Evolutionary conservation across 1,139 yeast genomes (phyloP), one percentile per base, ranked within the genome.

Genomic region (Candida sojae): DNA sequence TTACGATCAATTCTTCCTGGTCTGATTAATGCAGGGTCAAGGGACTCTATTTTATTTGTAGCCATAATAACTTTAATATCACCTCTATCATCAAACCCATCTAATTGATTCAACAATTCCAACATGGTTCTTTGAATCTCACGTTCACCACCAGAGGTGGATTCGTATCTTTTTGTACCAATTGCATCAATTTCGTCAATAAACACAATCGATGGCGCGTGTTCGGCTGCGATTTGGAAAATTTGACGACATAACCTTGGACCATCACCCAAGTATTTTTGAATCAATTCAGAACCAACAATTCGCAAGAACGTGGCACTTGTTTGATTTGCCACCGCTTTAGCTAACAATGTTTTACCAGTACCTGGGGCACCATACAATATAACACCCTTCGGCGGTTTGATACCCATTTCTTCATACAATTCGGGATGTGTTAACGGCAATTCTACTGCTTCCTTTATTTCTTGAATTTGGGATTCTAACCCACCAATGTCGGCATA

Each of bases 1-100:
- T 95, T 95, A 64, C 99, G 83, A 70, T 95, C 99, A 64, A 95
- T 93, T 79, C 99, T 87, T 43, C 99, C 99, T 0, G 99, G 99
- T 71, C 99, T 86, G 59, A 95, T 91, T 64, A 93, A 81, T 6
- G 99, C 99, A 6, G 99, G 99, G 69, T 95, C 99, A 61, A 95
- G 79, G 28, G 91, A 82, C 69, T 93, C 99, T 60, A 93, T 92
- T 67, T 87, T 92, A 71, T 95, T 95, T 13, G 99, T 95, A 21
- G 99, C 99, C 99, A 95, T 93, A 55, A 95, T 91, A 39, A 95
- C 99, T 76, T 95, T 95, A 56, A 95, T 96, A 64, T 93, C 99
- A 47, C 98, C 98, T 63, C 98, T 82, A 68, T 92, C 98, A 66
- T 95, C 99, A 66, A 95, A 95, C 39, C 99, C 99, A 67, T 95